These are phyloP conservation scores for Bromus sterilis DNA, from an alignment of 176 grass and related monocot genomes.

Conservation along the genomic window DNA sequence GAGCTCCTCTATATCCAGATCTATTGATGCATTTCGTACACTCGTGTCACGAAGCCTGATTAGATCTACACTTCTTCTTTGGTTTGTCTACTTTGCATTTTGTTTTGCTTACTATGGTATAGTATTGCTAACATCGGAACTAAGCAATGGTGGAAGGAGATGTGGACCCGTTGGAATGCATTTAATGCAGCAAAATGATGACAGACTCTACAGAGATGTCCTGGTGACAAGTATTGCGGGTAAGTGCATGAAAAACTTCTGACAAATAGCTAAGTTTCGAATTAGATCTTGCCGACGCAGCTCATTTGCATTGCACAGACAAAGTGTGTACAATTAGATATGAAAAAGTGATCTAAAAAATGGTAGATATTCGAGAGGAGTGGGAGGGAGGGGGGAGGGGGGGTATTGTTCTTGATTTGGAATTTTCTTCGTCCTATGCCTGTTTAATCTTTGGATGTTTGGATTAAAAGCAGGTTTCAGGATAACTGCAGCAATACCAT, in stretches of 20 bases:
- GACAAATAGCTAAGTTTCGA: too few species aligned
- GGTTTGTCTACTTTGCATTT: slow-evolving; percentile 48
- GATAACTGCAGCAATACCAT: neutral
- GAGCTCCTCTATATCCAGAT: neutral
- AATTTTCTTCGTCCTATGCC: neutral
- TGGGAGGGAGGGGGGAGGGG: neutral
- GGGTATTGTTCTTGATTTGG: neutral
- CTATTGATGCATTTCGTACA: slow-evolving; percentile 3
- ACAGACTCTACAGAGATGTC: slow-evolving; percentile 49
- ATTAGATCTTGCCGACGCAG: neutral
- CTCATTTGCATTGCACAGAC: neutral
- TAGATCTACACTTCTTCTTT: slow-evolving; percentile 61
- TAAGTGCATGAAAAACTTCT: slow-evolving; percentile 6
- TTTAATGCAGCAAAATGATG: slow-evolving; percentile 16
- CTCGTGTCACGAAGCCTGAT: slow-evolving; percentile 39
- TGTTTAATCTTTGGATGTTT: neutral
- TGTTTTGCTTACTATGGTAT: slow-evolving; percentile 71
- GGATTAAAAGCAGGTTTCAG: neutral
- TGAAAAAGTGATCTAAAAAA: neutral
- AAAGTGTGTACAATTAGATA: neutral
- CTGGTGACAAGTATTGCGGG: slow-evolving; percentile 62
- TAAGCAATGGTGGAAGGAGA: slow-evolving; percentile 23
- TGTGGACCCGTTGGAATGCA: slow-evolving; percentile 20
- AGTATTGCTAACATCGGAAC: slow-evolving; percentile 58
- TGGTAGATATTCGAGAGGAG: neutral